Conservation (phyloP, 306 rosid species). For the Datisca glomerata region DNA sequence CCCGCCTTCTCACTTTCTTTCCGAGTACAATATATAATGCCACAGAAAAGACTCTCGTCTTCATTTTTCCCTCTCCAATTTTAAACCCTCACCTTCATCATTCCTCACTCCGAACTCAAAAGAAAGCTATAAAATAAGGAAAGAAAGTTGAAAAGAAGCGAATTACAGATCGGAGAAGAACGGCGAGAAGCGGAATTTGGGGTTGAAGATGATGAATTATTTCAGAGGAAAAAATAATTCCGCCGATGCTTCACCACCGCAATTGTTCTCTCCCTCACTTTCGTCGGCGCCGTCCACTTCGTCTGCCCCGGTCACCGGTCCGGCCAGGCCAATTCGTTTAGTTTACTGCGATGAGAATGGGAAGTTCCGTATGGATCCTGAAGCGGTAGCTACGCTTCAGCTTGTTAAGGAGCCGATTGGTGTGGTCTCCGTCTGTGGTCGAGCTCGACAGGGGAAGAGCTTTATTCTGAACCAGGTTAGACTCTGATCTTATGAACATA, state of each 20-base stretch:
- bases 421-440: conserved; percentile 83
- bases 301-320: conserved; percentile 48
- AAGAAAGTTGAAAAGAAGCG: background rate
- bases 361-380: conserved; percentile 89
- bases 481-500: background rate
- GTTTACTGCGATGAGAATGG: conserved; percentile 87
- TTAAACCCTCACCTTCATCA: conserved; percentile 21
- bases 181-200: no score
- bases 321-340: conserved; percentile 71
- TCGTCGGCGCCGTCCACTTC: conserved; percentile 19
- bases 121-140: background rate
- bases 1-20: no score
- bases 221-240: conserved; percentile 35
- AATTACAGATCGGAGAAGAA: background rate
- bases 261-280: conserved; percentile 12
- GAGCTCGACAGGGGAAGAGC: conserved; percentile 97
- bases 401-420: conserved; percentile 93
- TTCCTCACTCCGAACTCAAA: background rate
- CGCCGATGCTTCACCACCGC: conserved; percentile 36
- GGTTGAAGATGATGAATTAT: conserved; percentile 23
- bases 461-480: conserved; percentile 74
- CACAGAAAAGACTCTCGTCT: background rate
- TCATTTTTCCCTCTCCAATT: conserved; percentile 46
- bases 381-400: conserved; percentile 80
- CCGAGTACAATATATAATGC: no score